A percentile compares a stretch with the other conserved stretches of the same genome.
These are phyloP conservation scores for Crithidia brevicula DNA, from an alignment of 208 protist species.

Conservation along the genomic window DNA sequence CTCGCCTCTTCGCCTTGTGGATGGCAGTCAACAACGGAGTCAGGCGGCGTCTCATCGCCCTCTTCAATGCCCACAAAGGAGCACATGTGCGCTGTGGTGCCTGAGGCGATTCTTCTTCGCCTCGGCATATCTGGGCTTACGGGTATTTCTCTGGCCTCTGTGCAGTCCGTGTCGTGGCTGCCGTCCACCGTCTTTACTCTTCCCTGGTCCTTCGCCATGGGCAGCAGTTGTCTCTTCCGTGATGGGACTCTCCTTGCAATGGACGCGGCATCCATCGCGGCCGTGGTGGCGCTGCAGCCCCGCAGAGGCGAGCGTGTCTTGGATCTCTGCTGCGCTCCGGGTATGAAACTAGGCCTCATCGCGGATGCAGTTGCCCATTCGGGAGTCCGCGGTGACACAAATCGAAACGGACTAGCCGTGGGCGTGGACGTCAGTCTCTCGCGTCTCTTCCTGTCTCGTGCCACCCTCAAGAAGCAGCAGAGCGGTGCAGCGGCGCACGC, in stretches of 20 bases:
- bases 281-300: conserved; percentile 76
- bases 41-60: background rate
- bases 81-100: background rate
- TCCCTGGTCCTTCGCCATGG: conserved; percentile 42
- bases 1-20: background rate
- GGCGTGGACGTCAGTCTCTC: conserved; percentile 76
- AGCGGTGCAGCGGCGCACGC: background rate
- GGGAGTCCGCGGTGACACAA: background rate
- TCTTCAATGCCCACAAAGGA: background rate
- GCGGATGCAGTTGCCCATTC: conserved; percentile 49
- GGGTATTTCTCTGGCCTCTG: conserved; percentile 17
- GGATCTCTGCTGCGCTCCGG: conserved; percentile 89
- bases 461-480: conserved; percentile 53
- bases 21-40: background rate
- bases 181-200: conserved; percentile 57
- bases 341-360: conserved; percentile 82
- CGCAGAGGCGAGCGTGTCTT: conserved; percentile 62
- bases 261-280: conserved; percentile 86
- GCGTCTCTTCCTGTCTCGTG: conserved; percentile 59
- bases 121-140: conserved; percentile 34
- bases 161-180: conserved; percentile 65
- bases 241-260: conserved; percentile 66
- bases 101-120: conserved; percentile 2
- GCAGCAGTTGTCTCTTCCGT: conserved; percentile 32
- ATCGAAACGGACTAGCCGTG: conserved; percentile 29